Conservation (phyloP, 2,329 filamentous ascomycete species). For the Hymenoscyphus fructigenus region DNA sequence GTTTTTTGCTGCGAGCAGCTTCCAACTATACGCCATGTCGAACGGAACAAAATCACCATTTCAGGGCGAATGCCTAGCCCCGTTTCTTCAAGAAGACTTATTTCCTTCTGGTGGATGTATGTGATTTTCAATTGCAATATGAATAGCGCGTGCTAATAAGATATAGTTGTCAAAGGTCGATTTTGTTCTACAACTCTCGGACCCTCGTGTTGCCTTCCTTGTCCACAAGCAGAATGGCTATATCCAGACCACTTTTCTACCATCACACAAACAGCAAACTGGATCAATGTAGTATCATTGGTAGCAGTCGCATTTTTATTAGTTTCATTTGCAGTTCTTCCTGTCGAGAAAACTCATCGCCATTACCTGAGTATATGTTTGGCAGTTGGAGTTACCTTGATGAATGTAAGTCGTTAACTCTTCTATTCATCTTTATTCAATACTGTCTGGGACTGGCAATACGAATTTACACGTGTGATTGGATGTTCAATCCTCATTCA, state of each 20-base stretch:
- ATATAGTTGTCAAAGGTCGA: constrained; percentile 52
- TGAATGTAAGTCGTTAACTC: constrained; percentile 64
- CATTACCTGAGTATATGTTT: constrained; percentile 93
- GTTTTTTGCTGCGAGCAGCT: constrained; percentile 1
- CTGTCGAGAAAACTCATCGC: constrained; percentile 83
- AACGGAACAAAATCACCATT: constrained; percentile 18
- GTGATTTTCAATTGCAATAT: constrained; percentile 29
- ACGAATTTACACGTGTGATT: background rate
- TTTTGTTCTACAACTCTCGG: constrained; percentile 55
- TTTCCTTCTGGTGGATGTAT: constrained; percentile 70
- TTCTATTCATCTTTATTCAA: background rate
- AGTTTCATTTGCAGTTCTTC: constrained; percentile 74
- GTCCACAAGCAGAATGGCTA: constrained; percentile 78
- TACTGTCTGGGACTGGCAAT: background rate
- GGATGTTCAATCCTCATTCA: background rate
- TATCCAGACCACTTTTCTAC: constrained; percentile 60
- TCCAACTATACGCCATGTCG: constrained; percentile 10
- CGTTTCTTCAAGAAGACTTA: constrained; percentile 64
- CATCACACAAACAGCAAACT: constrained; percentile 69
- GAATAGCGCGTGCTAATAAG: constrained; percentile 16
- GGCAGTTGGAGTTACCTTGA: constrained; percentile 69
- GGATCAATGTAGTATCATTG: constrained; percentile 75
- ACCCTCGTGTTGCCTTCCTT: constrained; percentile 80
- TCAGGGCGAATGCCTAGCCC: constrained; percentile 59
- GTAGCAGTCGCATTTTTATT: constrained; percentile 74